Base-by-base conservation (phyloP, 1,139 yeast species). In the Saccharomyces hybrid region DNA sequence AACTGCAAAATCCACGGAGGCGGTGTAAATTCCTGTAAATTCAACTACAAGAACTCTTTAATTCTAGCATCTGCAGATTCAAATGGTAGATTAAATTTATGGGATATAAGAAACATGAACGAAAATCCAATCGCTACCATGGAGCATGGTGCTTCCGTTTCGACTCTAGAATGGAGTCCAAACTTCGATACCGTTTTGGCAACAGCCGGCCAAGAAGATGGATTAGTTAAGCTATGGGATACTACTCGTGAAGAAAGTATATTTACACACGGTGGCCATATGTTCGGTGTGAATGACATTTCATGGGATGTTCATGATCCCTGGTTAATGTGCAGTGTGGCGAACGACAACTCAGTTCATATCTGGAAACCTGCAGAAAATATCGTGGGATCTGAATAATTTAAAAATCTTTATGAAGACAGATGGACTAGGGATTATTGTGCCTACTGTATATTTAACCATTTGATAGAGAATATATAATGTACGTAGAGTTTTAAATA, bases 221-320 rank as follows among this genome's bases (percentile, higher is more conserved):
- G 83, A 5, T 71, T 81, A 46, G 91, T 88, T 8, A 81, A 82
- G 62, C 54, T 93, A 2, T 87, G 89, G 84, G 91, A 89, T 65
- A 70, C 83, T 3, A 64, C 79, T 1, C 66, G 69, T 31, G 53
- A 77, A 62, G 60, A 75, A 66, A 71, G 84, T 48, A 57, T 84
- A 25, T 91, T 93, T 66, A 77, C 80, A 38, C 99, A 95, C 69
- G 88, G 86, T 11, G 99, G 99, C 0, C 99, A 93, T 68, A 82
- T 93, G 79, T 75, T 86, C 54, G 91, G 95, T 25, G 88, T 93
- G 14, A 84, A 86, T 63, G 98, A 91, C 66, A 75, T 91, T 49
- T 81, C 84, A 49, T 93, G 99, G 99, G 88, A 90, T 56, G 81
- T 83, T 1, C 83, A 82, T 60, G 86, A 86, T 58, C 83, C 85